Base-by-base conservation (phyloP, 805 yeast genomes). In the Candida cerambycidarum region DNA sequence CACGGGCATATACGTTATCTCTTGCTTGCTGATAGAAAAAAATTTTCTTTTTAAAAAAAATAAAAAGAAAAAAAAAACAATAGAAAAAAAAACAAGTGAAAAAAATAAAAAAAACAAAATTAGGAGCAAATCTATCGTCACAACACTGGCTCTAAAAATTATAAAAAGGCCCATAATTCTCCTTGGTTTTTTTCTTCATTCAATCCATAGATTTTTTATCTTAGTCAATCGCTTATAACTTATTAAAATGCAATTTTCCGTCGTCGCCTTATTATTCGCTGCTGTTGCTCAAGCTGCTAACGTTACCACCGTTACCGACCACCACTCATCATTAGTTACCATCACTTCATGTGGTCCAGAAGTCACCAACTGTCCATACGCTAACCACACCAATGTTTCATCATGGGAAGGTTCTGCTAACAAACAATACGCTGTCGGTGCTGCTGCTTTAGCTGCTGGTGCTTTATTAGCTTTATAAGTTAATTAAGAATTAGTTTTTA, bases 381-480 rank as follows among this genome's bases (percentile, higher is more conserved):
- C 48, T 41, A 42, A 49, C 52, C 44, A 57, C 40, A 44, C 59
- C 19, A 59, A 58, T 57, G 65, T 62, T 46, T 51, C 69, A 41
- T 55, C 70, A 48, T 67, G 52, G 63, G 65, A 61, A 54, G 73
- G 61, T 62, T 66, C 60, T 53, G 71, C 65, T 50, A 54, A 53
- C 54, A 61, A 45, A 47, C 58, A 54, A 56, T 56, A 44, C 53
- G 72, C 70, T 48, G 73, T 64, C 45, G 75, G 73, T 67, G 72
- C 65, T 56, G 74, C 68, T 61, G 74, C 70, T 54, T 62, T 69
- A 60, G 74, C 73, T 60, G 69, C 69, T 41, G 74, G 74, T 67
- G 75, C 74, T 63, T 67, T 69, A 59, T 78, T 83, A 33, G 85
- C 89, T 41, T 73, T 82, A 41, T 83, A 84, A 60, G 55, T 49